Conservation (phyloP, 768 basidiomycete species). For the Sarcodon aspratus region DNA sequence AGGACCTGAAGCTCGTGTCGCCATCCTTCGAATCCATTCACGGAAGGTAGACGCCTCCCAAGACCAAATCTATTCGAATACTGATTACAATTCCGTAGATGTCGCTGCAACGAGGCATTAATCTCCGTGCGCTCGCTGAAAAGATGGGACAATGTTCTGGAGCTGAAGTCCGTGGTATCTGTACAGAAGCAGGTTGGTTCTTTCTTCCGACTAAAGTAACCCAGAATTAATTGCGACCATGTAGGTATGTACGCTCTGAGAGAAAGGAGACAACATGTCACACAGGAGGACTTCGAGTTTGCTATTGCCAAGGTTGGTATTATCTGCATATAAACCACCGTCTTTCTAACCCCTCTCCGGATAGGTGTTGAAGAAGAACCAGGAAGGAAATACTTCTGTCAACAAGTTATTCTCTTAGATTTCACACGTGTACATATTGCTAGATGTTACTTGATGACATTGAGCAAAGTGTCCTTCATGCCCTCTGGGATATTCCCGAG, state of each 20-base stretch:
- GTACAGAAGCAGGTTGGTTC: constrained; percentile 81
- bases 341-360: background rate
- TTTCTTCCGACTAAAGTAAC: background rate
- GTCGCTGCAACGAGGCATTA: constrained; percentile 96
- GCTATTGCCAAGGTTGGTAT: constrained; percentile 81
- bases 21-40: constrained; percentile 95
- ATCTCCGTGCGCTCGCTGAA: constrained; percentile 89
- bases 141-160: constrained; percentile 99
- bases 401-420: constrained; percentile 85
- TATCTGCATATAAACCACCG: background rate
- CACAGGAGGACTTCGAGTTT: constrained; percentile 98
- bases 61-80: background rate
- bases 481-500: too few species aligned
- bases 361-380: constrained; percentile 89
- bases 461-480: too few species aligned
- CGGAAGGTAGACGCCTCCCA: constrained; percentile 51
- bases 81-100: constrained; percentile 38
- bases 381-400: constrained; percentile 87
- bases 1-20: constrained; percentile 90
- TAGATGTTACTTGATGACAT: too few species aligned
- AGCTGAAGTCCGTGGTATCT: constrained; percentile 94
- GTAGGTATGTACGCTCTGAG: constrained; percentile 93
- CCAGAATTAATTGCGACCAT: background rate
- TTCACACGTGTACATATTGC: too few species aligned
- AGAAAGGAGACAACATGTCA: constrained; percentile 93